phyloP scores from a whole-genome alignment of 768 basidiomycete species.

The Boletus barrowsii region DNA sequence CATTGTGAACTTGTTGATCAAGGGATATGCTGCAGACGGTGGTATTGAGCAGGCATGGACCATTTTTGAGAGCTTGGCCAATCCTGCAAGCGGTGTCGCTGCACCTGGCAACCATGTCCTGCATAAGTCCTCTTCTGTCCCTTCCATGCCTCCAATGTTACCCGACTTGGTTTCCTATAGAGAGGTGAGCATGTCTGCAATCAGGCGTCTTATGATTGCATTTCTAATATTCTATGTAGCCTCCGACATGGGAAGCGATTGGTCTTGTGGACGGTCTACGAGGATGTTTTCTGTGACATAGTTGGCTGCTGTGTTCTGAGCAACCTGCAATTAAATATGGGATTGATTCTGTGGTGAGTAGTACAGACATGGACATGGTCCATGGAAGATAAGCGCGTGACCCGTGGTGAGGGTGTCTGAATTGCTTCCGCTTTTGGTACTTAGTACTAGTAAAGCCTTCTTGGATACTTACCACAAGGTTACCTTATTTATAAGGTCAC shows the following conservation, averaged over 20 bases:
- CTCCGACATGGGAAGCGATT: slow-evolving; percentile 93
- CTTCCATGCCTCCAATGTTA: slow-evolving; percentile 35
- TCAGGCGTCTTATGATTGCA: neutral
- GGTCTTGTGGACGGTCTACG: no score
- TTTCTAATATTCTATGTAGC: slow-evolving; percentile 38
- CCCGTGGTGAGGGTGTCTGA: no score
- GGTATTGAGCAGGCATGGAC: slow-evolving; percentile 67
- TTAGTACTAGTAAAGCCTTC: no score
- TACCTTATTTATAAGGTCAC: no score
- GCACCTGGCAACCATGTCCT: slow-evolving; percentile 85
- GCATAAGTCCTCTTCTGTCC: slow-evolving; percentile 42
- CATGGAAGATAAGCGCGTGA: no score
- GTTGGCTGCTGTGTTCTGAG: no score
- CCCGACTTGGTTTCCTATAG: slow-evolving; percentile 39
- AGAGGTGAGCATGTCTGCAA: slow-evolving; percentile 18
- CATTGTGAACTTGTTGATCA: slow-evolving; percentile 69
- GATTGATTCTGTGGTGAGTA: no score
- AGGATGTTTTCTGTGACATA: no score
- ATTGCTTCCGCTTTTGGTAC: no score
- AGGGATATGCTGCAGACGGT: slow-evolving; percentile 64
- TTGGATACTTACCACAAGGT: no score
- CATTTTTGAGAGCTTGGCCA: slow-evolving; percentile 77
- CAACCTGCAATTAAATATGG: no score
- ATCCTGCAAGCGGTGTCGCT: slow-evolving; percentile 81
- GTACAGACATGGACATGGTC: no score